Evolutionary conservation across 768 basidiomycete genomes (phyloP).

Genomic region (Lenzites betulinus): DNA sequence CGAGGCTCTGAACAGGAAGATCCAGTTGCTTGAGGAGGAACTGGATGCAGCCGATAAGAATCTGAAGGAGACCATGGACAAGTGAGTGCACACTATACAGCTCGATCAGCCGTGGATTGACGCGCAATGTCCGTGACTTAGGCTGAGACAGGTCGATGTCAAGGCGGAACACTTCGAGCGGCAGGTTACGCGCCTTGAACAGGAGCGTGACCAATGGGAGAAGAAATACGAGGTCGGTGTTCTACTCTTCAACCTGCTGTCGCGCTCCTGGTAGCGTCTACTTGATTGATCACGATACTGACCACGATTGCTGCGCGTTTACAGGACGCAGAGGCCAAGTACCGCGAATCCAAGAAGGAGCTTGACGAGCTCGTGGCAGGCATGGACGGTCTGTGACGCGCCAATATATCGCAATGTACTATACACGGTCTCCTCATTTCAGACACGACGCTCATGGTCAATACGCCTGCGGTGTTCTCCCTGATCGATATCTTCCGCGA

Average conservation of each 20-base stretch:
- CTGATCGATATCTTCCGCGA: slow-evolving; percentile 17
- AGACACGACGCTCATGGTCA: neutral
- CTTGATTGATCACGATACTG: slow-evolving; percentile 4
- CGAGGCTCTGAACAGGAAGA: slow-evolving; percentile 79
- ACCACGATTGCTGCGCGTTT: slow-evolving; percentile 7
- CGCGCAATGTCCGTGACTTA: slow-evolving; percentile 34
- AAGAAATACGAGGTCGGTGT: slow-evolving; percentile 86
- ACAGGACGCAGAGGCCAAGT: slow-evolving; percentile 74
- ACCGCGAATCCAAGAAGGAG: slow-evolving; percentile 72
- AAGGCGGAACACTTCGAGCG: slow-evolving; percentile 99
- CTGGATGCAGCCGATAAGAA: slow-evolving; percentile 96
- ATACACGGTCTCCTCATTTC: slow-evolving; percentile 9
- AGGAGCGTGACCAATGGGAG: slow-evolving; percentile 93
- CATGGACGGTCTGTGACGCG: slow-evolving; percentile 56
- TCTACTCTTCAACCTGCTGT: too few species aligned
- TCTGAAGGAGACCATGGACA: slow-evolving; percentile 93
- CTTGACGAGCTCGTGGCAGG: slow-evolving; percentile 77
- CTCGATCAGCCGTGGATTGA: neutral
- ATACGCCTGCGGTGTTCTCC: neutral
- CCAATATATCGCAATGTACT: slow-evolving; percentile 8
- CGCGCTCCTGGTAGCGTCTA: neutral
- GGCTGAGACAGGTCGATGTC: slow-evolving; percentile 94
- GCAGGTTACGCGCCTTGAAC: slow-evolving; percentile 81
- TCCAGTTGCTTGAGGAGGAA: slow-evolving; percentile 92
- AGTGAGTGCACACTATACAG: slow-evolving; percentile 57